Evolutionary conservation across 2,329 filamentous ascomycete genomes (phyloP), one percentile per base, ranked within the genome.

Genomic region (Penicillium sp.): DNA sequence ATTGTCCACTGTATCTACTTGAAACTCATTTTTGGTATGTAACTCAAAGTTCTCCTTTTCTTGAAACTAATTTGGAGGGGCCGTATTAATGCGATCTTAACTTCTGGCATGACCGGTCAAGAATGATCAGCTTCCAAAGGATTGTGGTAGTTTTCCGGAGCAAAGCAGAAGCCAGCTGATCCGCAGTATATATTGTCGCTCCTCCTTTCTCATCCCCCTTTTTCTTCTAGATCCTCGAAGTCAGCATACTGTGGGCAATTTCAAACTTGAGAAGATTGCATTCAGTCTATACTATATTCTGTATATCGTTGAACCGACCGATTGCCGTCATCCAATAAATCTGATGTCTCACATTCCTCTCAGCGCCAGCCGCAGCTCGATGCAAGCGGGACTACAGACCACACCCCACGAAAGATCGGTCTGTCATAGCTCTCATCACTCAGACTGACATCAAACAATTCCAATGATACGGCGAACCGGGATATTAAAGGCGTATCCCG

Each of bases 261-360:
- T 15, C 35, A 11, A 41, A 13, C 35, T 15, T 5, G 13, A 15
- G 15, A 15, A 41, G 13, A 41, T 41, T 41, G 11, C 35, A 41
- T 41, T 41, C 35, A 41, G 15, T 41, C 35, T 41, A 17, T 15
- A 15, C 11, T 41, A 13, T 41, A 41, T 13, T 41, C 35, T 9
- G 15, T 5, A 13, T 11, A 15, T 38, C 35, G 15, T 9, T 15
- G 5, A 13, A 15, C 13, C 5, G 35, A 13, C 13, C 11, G 35
- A 13, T 11, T 41, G 9, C 35, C 8, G 9, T 5, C 15, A 15
- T 5, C 13, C 11, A 15, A 38, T 15, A 23, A 52, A 45, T 52
- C 7, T 31, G 48, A 52, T 46, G 56, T 11, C 56, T 58, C 56
- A 52, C 48, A 52, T 58, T 44, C 38, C 38, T 26, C 30, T 19